Evolutionary conservation across 345 rosid genomes (phyloP), one percentile per base, ranked within the genome.

Genomic region (Salix brachista): DNA sequence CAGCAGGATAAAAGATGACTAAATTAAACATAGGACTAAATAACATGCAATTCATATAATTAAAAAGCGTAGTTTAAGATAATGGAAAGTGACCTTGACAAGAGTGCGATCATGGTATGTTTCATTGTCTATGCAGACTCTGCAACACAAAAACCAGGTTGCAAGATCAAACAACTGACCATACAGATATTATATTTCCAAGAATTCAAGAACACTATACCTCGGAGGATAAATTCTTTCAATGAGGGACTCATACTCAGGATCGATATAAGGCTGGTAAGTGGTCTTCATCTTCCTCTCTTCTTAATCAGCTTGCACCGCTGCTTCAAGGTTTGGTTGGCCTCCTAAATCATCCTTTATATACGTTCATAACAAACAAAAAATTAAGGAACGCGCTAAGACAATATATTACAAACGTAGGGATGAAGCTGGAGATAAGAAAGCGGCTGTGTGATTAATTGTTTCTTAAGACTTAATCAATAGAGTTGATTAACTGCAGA

Each of bases 191-290:
- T 41, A 39, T 13, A 60, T 37, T 2, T 32, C 25, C 10, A 25
- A 16, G 42, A 36, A 62, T 11, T 25, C 23, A 34, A 52, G 48
- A 64, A 42, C 36, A 26, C 8, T 7, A 23, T 67, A 90, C 97
- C 93, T 89, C 19, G 97, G 91, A 77, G 98, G 97, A 73, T 96
- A 78, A 54, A 96, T 96, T 83, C 96, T 86, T 80, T 93, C 99
- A 50, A 96, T 81, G 71, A 96, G 89, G 34, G 91, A 85, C 71
- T 96, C 92, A 60, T 82, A 87, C 50, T 88, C 93, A 8, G 98
- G 97, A 82, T 93, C 96, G 75, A 88, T 48, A 75, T 89, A 91
- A 71, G 97, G 97, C 75, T 88, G 89, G 76, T 93, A 91, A 56
- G 76, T 72, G 13, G 83, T 79, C 83, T 89, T 92, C 97, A 93